A percentile compares a stretch with the other conserved stretches of the same genome.
phyloP scores from a whole-genome alignment of 257 asterid species.

The Solanum neorickii region DNA sequence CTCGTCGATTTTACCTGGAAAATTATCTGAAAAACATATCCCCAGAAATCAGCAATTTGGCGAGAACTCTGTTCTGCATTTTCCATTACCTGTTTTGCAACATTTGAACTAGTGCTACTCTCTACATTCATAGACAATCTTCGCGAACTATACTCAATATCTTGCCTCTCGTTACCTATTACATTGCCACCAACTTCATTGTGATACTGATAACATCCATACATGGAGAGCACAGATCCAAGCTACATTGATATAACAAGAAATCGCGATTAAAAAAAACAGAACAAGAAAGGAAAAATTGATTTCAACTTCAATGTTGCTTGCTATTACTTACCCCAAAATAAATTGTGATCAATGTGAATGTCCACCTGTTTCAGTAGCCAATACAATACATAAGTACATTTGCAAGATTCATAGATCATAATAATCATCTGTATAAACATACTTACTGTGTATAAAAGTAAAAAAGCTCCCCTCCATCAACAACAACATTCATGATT shows the following conservation, averaged over 20 bases:
- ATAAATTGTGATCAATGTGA: slow-evolving; percentile 60
- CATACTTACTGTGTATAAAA: slow-evolving; percentile 83
- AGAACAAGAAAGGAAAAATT: neutral
- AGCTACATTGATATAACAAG: slow-evolving; percentile 29
- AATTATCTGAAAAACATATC: slow-evolving; percentile 67
- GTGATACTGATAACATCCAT: slow-evolving; percentile 47
- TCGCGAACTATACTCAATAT: slow-evolving; percentile 32
- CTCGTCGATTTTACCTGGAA: slow-evolving; percentile 48
- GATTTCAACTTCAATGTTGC: neutral
- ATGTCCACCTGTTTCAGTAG: slow-evolving; percentile 66
- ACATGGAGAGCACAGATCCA: slow-evolving; percentile 73
- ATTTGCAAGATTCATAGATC: neutral
- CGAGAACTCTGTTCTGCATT: slow-evolving; percentile 5
- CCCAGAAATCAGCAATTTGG: slow-evolving; percentile 54
- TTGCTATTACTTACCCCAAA: slow-evolving; percentile 53
- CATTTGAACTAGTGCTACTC: neutral
- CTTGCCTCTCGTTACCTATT: neutral
- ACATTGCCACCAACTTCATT: slow-evolving; percentile 5
- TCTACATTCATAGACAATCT: slow-evolving; percentile 6
- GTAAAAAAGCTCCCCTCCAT: slow-evolving; percentile 64
- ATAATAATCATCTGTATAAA: neutral
- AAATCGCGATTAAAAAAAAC: neutral
- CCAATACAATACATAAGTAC: neutral
- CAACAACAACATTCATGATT: slow-evolving; percentile 51
- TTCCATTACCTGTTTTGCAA: slow-evolving; percentile 13